Base-by-base conservation (phyloP, 1,284 basidiomycete species). In the Gymnopus androsaceus region DNA sequence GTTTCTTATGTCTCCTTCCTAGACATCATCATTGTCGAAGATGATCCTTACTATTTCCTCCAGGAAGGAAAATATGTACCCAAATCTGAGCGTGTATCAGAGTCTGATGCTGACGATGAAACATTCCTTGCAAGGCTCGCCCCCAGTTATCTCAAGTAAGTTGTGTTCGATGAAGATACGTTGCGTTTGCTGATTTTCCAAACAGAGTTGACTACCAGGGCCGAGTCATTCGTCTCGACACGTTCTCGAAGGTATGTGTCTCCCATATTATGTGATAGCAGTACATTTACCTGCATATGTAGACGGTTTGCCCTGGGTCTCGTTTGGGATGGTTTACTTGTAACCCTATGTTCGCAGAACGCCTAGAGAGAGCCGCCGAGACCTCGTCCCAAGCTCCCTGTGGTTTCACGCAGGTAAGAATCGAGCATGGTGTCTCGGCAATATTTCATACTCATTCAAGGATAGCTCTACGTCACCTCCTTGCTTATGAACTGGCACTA, bases 21-120 rank as follows among this genome's bases (percentile, higher is more conserved):
- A 83, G 83, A 92, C 61, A 64, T 89, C 17, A 82, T 90, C 60
- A 88, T 90, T 59, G 80, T 85, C 55, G 89, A 92, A 72, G 89
- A 92, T 62, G 90, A 92, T 70, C 91, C 90, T 7, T 93, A 93
- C 71, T 92, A 83, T 69, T 90, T 90, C 74, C 74, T 94, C 17
- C 87, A 88, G 66, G 69, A 82, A 59, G 81, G 78, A 1, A 61
- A 70, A 9, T 88, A 85, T 66, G 67, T 76, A 21, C 75, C 77
- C 46, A 77, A 80, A 67, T 60, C 67, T 1, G 61, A 71, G 23
- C 76, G 85, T 66, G 62, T 46, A 58, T 36, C n/a, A 45, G 57
- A 14, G 52, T 30, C 23, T 49, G 58, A n/a, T 30, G 59, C 44
- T 45, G 62, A 64, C 59, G 56, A 77, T 47, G 69, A 77, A 41